phyloP scores from a whole-genome alignment of 805 yeast species.

The Candida michaelii region DNA sequence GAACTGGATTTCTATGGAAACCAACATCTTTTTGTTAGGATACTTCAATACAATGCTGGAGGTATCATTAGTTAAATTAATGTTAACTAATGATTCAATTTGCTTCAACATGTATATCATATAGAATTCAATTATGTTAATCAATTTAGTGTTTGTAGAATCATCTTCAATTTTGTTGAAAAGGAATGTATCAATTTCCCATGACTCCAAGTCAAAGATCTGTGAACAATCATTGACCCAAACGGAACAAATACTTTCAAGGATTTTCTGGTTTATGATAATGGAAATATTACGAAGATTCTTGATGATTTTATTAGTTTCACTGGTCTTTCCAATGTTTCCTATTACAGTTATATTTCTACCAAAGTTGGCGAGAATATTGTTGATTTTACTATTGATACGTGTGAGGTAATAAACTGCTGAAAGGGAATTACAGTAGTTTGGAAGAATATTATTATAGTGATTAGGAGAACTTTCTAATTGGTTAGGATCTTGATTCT shows the following conservation, averaged over 20 bases:
- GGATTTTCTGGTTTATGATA: slow-evolving; percentile 35
- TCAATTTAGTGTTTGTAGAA: slow-evolving; percentile 32
- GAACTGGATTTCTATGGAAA: slow-evolving; percentile 45
- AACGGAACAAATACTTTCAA: slow-evolving; percentile 42
- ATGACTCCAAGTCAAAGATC: slow-evolving; percentile 42
- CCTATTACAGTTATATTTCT: slow-evolving; percentile 32
- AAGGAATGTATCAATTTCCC: slow-evolving; percentile 29
- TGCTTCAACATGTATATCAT: slow-evolving; percentile 34
- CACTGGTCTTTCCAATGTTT: slow-evolving; percentile 28
- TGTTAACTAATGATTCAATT: slow-evolving; percentile 26
- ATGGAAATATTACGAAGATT: slow-evolving; percentile 31
- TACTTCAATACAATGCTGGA: slow-evolving; percentile 32
- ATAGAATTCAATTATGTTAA: slow-evolving; percentile 37
- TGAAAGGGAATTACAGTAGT: slow-evolving; percentile 41
- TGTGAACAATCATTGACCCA: slow-evolving; percentile 49
- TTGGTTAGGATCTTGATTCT: slow-evolving; percentile 28
- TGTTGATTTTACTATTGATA: slow-evolving; percentile 27
- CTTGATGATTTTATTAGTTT: slow-evolving; percentile 39
- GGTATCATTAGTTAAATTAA: slow-evolving; percentile 16
- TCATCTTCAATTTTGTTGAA: slow-evolving; percentile 13
- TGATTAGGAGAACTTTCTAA: slow-evolving; percentile 36
- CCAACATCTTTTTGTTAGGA: slow-evolving; percentile 41
- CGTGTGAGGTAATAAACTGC: slow-evolving; percentile 35
- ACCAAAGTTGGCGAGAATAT: slow-evolving; percentile 32
- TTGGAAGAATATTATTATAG: slow-evolving; percentile 37